Evolutionary conservation across 352 stramenopile genomes (phyloP).

Genomic region (Pythium utonaiense): DNA sequence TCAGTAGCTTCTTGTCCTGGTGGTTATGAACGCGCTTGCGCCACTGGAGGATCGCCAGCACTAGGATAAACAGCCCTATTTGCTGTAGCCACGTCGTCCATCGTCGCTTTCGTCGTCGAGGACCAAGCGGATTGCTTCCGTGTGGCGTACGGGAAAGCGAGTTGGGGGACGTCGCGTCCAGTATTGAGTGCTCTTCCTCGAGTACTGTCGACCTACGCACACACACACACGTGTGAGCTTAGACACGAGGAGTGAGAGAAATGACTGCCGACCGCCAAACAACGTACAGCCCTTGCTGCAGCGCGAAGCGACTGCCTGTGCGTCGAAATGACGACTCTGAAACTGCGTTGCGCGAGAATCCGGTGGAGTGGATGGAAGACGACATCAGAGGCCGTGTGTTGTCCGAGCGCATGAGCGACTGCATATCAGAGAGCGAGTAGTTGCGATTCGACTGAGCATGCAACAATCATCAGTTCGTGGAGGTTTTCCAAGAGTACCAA

Average conservation of each 20-base stretch:
- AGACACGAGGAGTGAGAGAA: too few species aligned
- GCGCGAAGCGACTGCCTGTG: conserved; percentile 45
- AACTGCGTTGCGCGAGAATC: conserved; percentile 36
- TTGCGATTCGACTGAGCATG: conserved; percentile 66
- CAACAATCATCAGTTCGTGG: neutral
- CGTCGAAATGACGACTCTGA: conserved; percentile 54
- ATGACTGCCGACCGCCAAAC: too few species aligned
- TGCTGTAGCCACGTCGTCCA: conserved; percentile 26
- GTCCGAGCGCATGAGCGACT: conserved; percentile 54
- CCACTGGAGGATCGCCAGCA: conserved; percentile 47
- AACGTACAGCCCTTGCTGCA: conserved; percentile 54
- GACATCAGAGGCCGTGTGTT: conserved; percentile 50
- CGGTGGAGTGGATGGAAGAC: conserved; percentile 33
- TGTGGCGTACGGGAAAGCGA: conserved; percentile 4
- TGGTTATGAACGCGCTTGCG: conserved; percentile 40
- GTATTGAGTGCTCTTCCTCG: conserved; percentile 50
- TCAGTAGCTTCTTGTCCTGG: conserved; percentile 51
- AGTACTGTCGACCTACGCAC: conserved; percentile 51
- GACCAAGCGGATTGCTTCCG: conserved; percentile 7
- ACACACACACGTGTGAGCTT: too few species aligned
- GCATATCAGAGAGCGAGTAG: conserved; percentile 83
- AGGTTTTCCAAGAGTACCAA: neutral
- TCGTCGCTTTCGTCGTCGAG: conserved; percentile 6
- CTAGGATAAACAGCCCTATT: conserved; percentile 28
- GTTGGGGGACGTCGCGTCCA: conserved; percentile 16